Base-by-base conservation (phyloP, 2,329 filamentous ascomycete species). In the Emydomyces testavorans region DNA sequence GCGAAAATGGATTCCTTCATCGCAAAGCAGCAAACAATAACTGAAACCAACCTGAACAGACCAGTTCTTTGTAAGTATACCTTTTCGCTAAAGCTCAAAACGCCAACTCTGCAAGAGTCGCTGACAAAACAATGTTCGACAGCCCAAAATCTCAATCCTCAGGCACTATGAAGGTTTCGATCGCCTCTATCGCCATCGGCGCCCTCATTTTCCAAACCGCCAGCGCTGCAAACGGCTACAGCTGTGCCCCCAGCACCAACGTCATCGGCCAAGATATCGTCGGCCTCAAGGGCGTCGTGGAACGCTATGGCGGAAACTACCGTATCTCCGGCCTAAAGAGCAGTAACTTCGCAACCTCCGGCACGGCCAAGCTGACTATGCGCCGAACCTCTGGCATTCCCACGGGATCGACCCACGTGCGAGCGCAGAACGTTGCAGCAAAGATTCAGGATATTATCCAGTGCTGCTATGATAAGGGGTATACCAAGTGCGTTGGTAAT, bases 391-490 rank as follows among this genome's bases (percentile, higher is more conserved):
- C 41, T 20, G 26, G 29, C 10, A 36, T 45, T 24, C 48, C 48
- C 13, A 35, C 41, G 3, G 41, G 32, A 6, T 39, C 39, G 3
- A 50, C 41, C 11, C 43, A 50, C 28, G 43, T 39, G 23, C 15
- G 38, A 1, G 48, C 48, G 18, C 26, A 42, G 7, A 50, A 44
- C 29, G 48, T 50, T 10, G 48, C 48, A 10, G 43, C 36, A 6
- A 50, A 50, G 35, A 50, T 46, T 28, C 48, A 50, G 40, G 48
- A 50, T 34, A 46, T 50, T 21, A 50, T 50, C 15, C 41, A 50
- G 34, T 50, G 48, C 36, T 50, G 48, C 28, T 50, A 31, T 15
- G 37, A 50, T 23, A 37, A 46, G 41, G 48, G 48, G 7, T 50
- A 40, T 34, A 45, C 41, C 18, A 45, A 46, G 35, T 50, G 48